Conservation (phyloP, 495 filamentous ascomycete species). For the Pseudotulostoma volvatum region DNA sequence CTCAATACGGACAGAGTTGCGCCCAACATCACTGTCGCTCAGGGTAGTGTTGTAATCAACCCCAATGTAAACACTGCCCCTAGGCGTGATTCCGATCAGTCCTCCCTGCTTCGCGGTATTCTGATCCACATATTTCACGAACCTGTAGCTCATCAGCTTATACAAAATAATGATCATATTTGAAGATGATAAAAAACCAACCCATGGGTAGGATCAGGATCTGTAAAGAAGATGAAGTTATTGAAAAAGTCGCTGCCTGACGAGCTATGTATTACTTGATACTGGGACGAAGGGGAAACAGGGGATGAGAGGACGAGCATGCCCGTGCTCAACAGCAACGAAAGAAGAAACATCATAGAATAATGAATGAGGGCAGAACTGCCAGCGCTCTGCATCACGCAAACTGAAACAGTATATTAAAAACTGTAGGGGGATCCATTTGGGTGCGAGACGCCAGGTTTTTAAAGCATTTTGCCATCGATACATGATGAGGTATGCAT, state of each 20-base stretch:
- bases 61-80: conserved; percentile 34
- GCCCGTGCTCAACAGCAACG: conserved; percentile 13
- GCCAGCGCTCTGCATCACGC: no score
- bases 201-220: conserved; percentile 50
- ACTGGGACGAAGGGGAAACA: conserved; percentile 13
- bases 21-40: conserved; percentile 31
- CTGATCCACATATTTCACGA: conserved; percentile 47
- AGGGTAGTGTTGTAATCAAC: conserved; percentile 29
- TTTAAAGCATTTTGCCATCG: no score
- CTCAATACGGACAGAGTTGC: conserved; percentile 49
- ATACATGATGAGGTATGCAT: no score
- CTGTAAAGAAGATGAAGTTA: conserved; percentile 32
- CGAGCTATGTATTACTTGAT: conserved; percentile 29
- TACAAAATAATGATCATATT: neutral
- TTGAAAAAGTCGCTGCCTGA: conserved; percentile 33
- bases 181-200: conserved; percentile 8
- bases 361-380: no score
- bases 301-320: conserved; percentile 14
- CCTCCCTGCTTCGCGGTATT: conserved; percentile 35
- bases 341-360: no score
- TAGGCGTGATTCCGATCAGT: conserved; percentile 38
- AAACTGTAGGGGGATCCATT: no score
- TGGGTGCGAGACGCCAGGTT: no score
- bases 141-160: conserved; percentile 1
- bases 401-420: no score